These are phyloP conservation scores for Hymenoscyphus infarciens DNA, from an alignment of 2,329 filamentous ascomycete species.

Conservation along the genomic window DNA sequence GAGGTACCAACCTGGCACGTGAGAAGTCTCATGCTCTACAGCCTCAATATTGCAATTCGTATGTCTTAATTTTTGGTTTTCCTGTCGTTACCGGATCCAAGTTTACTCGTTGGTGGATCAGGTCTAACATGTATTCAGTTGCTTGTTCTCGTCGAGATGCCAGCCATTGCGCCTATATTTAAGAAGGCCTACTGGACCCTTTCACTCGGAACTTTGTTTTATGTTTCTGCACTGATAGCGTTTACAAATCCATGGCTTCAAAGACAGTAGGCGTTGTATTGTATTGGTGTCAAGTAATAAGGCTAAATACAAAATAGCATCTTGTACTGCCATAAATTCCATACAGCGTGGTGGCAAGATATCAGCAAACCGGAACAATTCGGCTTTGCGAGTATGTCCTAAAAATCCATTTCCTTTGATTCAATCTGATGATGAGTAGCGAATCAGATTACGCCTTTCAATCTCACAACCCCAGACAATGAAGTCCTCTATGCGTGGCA, in stretches of 20 bases:
- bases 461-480: conserved; percentile 68
- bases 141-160: conserved; percentile 18
- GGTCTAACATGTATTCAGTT: conserved; percentile 6
- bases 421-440: conserved; percentile 43
- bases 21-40: conserved; percentile 4
- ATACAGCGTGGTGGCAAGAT: conserved; percentile 68
- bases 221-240: conserved; percentile 62
- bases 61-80: neutral
- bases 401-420: conserved; percentile 1
- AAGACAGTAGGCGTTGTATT: conserved; percentile 60
- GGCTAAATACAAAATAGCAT: conserved; percentile 44
- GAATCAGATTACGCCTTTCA: conserved; percentile 87
- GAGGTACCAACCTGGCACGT: neutral
- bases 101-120: neutral
- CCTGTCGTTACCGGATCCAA: neutral
- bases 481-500: conserved; percentile 88
- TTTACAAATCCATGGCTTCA: conserved; percentile 70
- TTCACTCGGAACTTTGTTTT: conserved; percentile 58
- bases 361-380: conserved; percentile 74
- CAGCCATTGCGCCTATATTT: conserved; percentile 41
- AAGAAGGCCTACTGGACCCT: conserved; percentile 49
- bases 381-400: conserved; percentile 72
- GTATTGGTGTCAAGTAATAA: neutral
- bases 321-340: conserved; percentile 78
- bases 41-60: neutral